Evolutionary conservation across 2,329 filamentous ascomycete species (phyloP), one percentile per base, ranked within the genome.

Genomic region (Aspergillus novofumigatus): DNA sequence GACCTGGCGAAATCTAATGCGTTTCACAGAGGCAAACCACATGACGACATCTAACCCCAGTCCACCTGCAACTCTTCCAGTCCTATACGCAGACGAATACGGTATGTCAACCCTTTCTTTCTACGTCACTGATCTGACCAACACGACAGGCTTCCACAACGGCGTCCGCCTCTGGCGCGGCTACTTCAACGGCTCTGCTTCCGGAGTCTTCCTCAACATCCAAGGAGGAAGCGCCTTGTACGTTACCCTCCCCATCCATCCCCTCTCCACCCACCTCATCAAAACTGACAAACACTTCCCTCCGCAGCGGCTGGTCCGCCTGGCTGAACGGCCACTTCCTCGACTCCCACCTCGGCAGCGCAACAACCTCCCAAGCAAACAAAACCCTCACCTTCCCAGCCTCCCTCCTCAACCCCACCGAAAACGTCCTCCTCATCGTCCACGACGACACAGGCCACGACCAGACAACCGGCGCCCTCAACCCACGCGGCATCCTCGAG

Each of bases 391-490:
- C 79, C 0, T 85, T 86, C 65, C 66, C 73, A 45, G 81, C 82
- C 50, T 76, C 75, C 2, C 80, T 78, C 1, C 62, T 83, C 0
- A 69, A 71, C 42, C 61, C 69, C 55, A 68, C 81, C 2, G 72
- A 86, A 5, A 77, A 85, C n/a, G 70, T 86, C 3, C 72, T 86
- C 25, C 81, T 84, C 68, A 82, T 87, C 63, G 80, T 86, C 70
- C 83, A 81, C 20, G 84, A 84, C 9, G 82, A 86, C 64, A 69
- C 68, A 21, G 69, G 68, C 32, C 69, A 71, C 54, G 68, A 70
- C 51, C 21, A 69, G 51, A 70, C 67, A 49, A 65, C 59, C 21
- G 68, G 68, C 2, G 68, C 65, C 2, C 59, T 70, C 5, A 69
- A 71, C 52, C 69, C 69, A 0, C 65, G 68, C 42, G 69, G 69